A percentile compares a stretch with the other conserved stretches of the same genome.
Evolutionary conservation across 257 asterid genomes (phyloP).

Genomic region (Solanum arcanum): DNA sequence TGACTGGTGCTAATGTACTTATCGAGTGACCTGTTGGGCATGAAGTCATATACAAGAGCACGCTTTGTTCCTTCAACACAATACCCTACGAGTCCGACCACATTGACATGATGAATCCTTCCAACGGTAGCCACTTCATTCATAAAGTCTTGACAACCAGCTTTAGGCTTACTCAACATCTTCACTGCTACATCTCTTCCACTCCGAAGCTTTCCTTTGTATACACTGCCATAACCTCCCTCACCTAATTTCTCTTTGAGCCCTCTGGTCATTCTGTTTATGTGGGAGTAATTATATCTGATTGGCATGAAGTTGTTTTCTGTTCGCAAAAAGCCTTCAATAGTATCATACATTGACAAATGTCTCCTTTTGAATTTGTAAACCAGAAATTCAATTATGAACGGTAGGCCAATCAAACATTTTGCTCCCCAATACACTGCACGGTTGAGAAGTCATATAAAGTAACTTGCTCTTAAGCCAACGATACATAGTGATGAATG

Average conservation of each 20-base stretch:
- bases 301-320: conserved; percentile 20
- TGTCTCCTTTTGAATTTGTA: conserved; percentile 10
- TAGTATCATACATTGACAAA: conserved; percentile 4
- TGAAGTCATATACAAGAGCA: conserved; percentile 37
- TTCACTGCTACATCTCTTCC: conserved; percentile 36
- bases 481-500: background rate
- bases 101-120: conserved; percentile 37
- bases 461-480: background rate
- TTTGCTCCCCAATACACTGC: background rate
- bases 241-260: conserved; percentile 41
- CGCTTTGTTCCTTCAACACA: conserved; percentile 30
- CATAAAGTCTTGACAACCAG: conserved; percentile 36
- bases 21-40: conserved; percentile 43
- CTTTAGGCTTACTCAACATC: conserved; percentile 23
- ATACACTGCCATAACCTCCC: conserved; percentile 32
- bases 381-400: background rate
- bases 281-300: conserved; percentile 35
- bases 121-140: conserved; percentile 47
- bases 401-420: conserved; percentile 8
- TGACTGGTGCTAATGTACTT: conserved; percentile 25
- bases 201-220: conserved; percentile 40
- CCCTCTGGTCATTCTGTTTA: conserved; percentile 34
- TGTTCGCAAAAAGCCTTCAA: conserved; percentile 12
- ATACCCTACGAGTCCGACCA: conserved; percentile 39
- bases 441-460: background rate